Evolutionary conservation across 2,329 filamentous ascomycete species (phyloP).

Genomic region (Sporothrix pallida): DNA sequence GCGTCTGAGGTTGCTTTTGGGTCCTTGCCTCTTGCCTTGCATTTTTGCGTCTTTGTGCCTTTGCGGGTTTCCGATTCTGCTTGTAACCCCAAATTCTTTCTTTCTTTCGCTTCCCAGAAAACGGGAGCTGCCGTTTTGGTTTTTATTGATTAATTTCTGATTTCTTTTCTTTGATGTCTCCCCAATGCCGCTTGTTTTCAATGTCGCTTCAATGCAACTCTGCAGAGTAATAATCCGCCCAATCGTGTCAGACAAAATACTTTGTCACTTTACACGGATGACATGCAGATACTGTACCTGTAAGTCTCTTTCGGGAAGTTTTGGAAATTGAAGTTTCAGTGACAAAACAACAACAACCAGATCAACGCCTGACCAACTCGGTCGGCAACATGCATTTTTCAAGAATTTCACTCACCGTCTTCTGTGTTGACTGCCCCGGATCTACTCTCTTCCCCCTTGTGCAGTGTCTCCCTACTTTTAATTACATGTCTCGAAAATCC

Average conservation of each 20-base stretch:
- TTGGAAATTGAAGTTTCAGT: too few species aligned
- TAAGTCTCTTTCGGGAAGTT: not conserved
- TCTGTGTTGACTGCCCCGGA: conserved; percentile 6
- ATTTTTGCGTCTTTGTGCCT: not conserved
- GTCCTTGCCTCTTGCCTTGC: not conserved
- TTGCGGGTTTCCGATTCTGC: too few species aligned
- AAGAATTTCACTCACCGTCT: not conserved
- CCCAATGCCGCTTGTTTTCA: not conserved
- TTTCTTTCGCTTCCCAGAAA: not conserved
- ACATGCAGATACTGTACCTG: conserved; percentile 13
- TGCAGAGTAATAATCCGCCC: not conserved
- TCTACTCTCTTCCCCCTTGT: not conserved
- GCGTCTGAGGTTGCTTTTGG: not conserved
- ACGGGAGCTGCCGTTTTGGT: conserved; percentile 17
- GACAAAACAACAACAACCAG: not conserved
- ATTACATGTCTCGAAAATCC: not conserved
- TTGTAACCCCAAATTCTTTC: not conserved
- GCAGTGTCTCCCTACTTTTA: not conserved
- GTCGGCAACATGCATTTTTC: not conserved
- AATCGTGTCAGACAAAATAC: too few species aligned
- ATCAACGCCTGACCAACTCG: not conserved
- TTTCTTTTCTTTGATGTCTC: not conserved
- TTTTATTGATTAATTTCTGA: not conserved
- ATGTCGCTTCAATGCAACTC: not conserved
- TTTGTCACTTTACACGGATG: not conserved